Conservation (phyloP, 108 stramenopile genomes). For the Stephanodiscus minutulus region DNA sequence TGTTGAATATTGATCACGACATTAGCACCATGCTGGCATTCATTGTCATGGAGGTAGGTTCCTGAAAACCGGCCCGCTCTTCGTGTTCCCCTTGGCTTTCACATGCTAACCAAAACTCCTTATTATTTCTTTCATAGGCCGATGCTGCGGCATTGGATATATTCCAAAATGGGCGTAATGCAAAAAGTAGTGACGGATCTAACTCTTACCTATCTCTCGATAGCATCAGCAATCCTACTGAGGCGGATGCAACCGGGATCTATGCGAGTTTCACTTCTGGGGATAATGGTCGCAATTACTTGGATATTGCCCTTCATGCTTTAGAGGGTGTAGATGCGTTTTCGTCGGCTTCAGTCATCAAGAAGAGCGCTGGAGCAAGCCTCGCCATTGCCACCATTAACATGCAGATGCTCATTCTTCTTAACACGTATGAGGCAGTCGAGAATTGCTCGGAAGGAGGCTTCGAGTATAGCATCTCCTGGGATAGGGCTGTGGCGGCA, state of each 20-base stretch:
- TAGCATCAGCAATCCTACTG: constrained; percentile 29
- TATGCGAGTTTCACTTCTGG: constrained; percentile 22
- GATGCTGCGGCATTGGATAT: constrained; percentile 58
- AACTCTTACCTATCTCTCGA: constrained; percentile 39
- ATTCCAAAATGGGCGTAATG: constrained; percentile 65
- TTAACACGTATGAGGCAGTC: constrained; percentile 47
- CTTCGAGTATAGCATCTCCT: constrained; percentile 21
- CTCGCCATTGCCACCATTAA: constrained; percentile 61
- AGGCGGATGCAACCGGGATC: constrained; percentile 8
- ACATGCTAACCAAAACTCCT: neutral
- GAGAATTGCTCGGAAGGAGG: constrained; percentile 8
- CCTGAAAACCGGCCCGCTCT: too few relatives aligned
- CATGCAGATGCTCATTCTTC: constrained; percentile 50
- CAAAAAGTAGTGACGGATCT: constrained; percentile 1
- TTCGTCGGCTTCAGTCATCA: constrained; percentile 24
- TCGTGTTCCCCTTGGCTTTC: neutral
- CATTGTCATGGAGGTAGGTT: constrained; percentile 45
- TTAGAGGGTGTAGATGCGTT: constrained; percentile 38
- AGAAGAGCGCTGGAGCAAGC: constrained; percentile 53
- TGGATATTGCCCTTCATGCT: constrained; percentile 37
- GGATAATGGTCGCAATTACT: constrained; percentile 34
- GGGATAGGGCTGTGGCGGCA: constrained; percentile 72
- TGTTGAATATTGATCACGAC: constrained; percentile 44
- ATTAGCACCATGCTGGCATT: constrained; percentile 41
- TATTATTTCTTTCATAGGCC: constrained; percentile 7